Base-by-base conservation (phyloP, 169 alveolate species). In the Plasmodium knowlesi region DNA sequence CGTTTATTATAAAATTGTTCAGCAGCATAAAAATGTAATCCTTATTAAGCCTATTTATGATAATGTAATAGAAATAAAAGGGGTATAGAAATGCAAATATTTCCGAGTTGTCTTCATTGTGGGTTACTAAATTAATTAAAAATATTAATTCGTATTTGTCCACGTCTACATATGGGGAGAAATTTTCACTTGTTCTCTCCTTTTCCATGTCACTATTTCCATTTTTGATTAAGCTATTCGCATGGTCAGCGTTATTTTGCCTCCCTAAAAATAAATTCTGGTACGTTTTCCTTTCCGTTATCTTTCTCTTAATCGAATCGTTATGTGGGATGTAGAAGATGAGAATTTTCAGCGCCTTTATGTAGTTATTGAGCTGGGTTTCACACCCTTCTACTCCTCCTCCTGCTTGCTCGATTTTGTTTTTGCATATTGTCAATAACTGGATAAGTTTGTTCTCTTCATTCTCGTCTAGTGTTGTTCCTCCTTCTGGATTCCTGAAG, bases 101-200 rank as follows among this genome's bases (percentile, higher is more conserved):
- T 37, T 89, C 78, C 34, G 25, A 32, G 72, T 37, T 89, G 30
- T 70, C 79, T 50, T 80, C 90, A 89, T 89, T 89, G 50, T 89
- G 94, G 9, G 94, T 89, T 79, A 89, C 82, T 89, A 89, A 89
- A 89, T 89, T 89, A 70, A 89, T 89, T 89, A 89, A 89, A 80
- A 89, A 80, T 79, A 89, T 57, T 28, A 89, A 67, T 79, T 89
- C 94, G 61, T 89, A 89, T 43, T 89, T 89, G 54, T 89, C 89
- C 72, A 89, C 53, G 32, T 89, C 91, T 28, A 10, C 22, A 8
- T 34, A 76, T 86, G 70, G 67, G 37, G 22, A n/a, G 4, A 14
- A 3, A 30, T 22, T 8, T 54, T 67, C 81, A 28, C 9, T n/a
- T 53, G 32, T 53, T 61, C 53, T 41, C 28, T n/a, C 50, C 3